Percentiles rank a stretch among this genome's conserved stretches.
phyloP scores from a whole-genome alignment of 148 eudicot species.

The Rhododendron henanense region DNA sequence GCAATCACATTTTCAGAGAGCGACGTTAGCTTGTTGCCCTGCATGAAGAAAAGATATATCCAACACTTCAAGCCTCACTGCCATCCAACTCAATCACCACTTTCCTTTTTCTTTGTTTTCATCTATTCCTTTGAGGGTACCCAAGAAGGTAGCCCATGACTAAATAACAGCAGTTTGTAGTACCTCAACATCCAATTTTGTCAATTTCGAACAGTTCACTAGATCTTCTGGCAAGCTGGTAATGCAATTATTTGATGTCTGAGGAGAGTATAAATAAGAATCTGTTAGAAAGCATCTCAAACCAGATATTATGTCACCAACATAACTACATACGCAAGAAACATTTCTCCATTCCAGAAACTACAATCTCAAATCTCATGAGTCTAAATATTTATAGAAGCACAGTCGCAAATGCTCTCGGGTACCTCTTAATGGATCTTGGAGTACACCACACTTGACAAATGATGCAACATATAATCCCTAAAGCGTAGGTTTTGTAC shows the following conservation, averaged over 20 bases:
- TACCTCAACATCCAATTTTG: slow-evolving; percentile 88
- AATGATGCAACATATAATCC: not conserved
- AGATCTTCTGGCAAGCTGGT: slow-evolving; percentile 83
- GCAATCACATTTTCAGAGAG: slow-evolving; percentile 59
- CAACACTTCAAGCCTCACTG: not conserved
- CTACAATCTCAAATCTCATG: too few species aligned
- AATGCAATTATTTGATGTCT: slow-evolving; percentile 84
- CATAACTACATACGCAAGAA: not conserved
- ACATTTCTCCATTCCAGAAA: not conserved
- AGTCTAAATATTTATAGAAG: not conserved
- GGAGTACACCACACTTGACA: not conserved
- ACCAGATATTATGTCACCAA: not conserved
- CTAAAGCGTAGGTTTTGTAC: not conserved
- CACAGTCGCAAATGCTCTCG: not conserved
- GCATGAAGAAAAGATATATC: slow-evolving; percentile 12
- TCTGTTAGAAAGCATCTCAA: slow-evolving; percentile 6
- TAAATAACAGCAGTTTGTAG: slow-evolving; percentile 3
- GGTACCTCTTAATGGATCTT: not conserved
- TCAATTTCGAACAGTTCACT: slow-evolving; percentile 56
- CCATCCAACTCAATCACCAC: not conserved
- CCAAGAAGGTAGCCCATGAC: not conserved
- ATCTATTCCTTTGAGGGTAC: not conserved
- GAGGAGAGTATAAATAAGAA: slow-evolving; percentile 15
- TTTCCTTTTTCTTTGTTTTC: not conserved
- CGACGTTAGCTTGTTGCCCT: slow-evolving; percentile 84